A percentile compares a stretch with the other conserved stretches of the same genome.
These are phyloP conservation scores for Nannochloropsis granulata DNA, from an alignment of 108 stramenopile genomes.

Conservation along the genomic window DNA sequence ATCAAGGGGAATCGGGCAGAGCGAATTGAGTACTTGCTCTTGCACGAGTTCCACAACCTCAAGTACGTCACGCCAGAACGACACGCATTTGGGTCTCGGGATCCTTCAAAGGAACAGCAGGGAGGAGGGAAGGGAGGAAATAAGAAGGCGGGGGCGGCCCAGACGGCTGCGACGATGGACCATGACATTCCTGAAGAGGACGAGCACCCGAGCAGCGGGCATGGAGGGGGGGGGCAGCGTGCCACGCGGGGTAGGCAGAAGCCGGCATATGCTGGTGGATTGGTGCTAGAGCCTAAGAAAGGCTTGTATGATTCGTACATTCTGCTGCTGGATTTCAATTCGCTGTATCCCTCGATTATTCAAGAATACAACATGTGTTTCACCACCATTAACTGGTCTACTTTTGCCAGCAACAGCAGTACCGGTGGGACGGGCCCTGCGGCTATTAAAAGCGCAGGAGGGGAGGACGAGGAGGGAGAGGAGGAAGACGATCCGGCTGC, in stretches of 20 bases:
- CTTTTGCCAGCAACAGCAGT: background rate
- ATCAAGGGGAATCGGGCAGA: constrained; percentile 89
- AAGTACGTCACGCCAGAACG: constrained; percentile 83
- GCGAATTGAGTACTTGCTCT: constrained; percentile 89
- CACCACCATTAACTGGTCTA: constrained; percentile 89
- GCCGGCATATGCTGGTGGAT: constrained; percentile 88
- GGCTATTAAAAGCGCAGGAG: background rate
- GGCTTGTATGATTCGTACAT: constrained; percentile 97
- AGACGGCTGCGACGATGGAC: background rate
- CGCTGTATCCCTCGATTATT: constrained; percentile 92
- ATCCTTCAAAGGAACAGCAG: background rate
- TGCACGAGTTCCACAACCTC: constrained; percentile 93
- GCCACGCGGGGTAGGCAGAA: background rate
- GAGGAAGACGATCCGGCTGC: constrained; percentile 19
- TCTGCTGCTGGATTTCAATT: constrained; percentile 95
- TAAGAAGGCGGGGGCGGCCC: background rate
- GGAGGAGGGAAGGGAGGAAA: background rate
- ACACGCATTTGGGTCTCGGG: background rate
- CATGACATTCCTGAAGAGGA: background rate
- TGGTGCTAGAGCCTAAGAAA: constrained; percentile 98
- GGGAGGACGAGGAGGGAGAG: constrained; percentile 18
- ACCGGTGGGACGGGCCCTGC: constrained; percentile 3
- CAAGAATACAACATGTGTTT: constrained; percentile 99
- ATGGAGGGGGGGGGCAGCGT: background rate
- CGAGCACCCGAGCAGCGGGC: background rate